phyloP scores from a whole-genome alignment of 192 early-diverging fungal genomes.

The Cetraspora pellucida region DNA sequence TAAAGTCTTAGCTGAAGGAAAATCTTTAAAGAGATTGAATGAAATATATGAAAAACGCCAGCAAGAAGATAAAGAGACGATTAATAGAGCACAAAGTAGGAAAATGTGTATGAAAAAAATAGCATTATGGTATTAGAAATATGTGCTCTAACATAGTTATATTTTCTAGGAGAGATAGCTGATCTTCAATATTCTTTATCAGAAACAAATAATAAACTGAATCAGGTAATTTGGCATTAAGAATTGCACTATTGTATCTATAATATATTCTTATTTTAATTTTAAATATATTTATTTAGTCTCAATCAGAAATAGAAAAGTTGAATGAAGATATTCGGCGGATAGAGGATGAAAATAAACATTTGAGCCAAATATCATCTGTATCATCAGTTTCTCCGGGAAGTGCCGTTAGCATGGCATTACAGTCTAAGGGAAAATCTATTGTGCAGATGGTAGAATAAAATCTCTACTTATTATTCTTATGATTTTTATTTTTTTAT shows the following conservation, averaged over 20 bases:
- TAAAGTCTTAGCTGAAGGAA: neutral
- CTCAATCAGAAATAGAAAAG: neutral
- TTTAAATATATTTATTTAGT: neutral
- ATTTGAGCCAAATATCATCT: neutral
- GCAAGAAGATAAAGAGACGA: neutral
- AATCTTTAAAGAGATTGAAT: neutral
- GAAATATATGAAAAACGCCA: neutral
- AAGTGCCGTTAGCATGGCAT: neutral
- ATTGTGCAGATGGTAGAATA: constrained; percentile 13
- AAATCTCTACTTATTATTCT: neutral
- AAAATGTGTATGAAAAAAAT: neutral
- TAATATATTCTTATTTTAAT: neutral
- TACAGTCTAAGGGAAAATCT: constrained; percentile 14
- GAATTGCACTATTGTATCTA: no score
- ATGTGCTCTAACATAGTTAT: neutral
- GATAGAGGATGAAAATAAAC: neutral
- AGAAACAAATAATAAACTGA: neutral
- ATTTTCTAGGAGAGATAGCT: neutral
- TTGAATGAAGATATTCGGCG: neutral
- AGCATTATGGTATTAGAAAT: neutral
- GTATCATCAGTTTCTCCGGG: neutral
- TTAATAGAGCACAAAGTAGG: neutral
- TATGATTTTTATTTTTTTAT: no score
- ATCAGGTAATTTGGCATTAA: neutral
- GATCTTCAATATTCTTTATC: neutral